phyloP scores from a whole-genome alignment of 2,329 filamentous ascomycete species.

The Epichloe bromicola region DNA sequence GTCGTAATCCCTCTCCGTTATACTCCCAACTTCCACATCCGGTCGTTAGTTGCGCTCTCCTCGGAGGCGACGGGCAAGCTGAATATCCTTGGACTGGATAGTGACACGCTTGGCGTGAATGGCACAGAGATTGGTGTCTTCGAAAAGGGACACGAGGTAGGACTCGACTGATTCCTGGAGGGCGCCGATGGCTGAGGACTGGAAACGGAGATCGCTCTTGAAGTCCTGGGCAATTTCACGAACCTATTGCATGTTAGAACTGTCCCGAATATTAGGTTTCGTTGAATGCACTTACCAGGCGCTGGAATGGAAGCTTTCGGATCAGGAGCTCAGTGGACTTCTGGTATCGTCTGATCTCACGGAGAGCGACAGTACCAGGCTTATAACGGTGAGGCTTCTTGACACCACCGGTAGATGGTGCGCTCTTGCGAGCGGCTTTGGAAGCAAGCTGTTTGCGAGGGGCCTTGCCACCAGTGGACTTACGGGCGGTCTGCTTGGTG shows the following conservation, averaged over 20 bases:
- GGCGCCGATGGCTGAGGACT: slow-evolving; percentile 93
- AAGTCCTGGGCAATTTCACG: slow-evolving; percentile 95
- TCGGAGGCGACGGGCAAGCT: slow-evolving; percentile 87
- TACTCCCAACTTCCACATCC: not conserved
- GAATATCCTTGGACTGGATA: slow-evolving; percentile 95
- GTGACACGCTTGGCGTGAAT: slow-evolving; percentile 99
- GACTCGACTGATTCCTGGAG: slow-evolving; percentile 98
- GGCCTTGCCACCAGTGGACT: slow-evolving; percentile 71
- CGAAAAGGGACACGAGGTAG: slow-evolving; percentile 94
- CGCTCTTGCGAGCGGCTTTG: slow-evolving; percentile 95
- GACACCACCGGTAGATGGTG: slow-evolving; percentile 91
- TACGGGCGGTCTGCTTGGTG: slow-evolving; percentile 56
- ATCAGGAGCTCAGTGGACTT: slow-evolving; percentile 94
- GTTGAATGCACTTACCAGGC: slow-evolving; percentile 47
- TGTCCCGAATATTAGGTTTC: not conserved
- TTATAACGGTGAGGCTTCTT: slow-evolving; percentile 90
- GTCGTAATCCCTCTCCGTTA: slow-evolving; percentile 24
- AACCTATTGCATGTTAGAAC: slow-evolving; percentile 32
- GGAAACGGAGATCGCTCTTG: slow-evolving; percentile 93
- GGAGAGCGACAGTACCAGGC: slow-evolving; percentile 90
- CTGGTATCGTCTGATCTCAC: slow-evolving; percentile 98
- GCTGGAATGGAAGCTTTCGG: slow-evolving; percentile 95
- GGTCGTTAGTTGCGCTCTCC: slow-evolving; percentile 71
- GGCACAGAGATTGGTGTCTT: slow-evolving; percentile 96
- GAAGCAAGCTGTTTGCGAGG: slow-evolving; percentile 94